phyloP scores from a whole-genome alignment of 2,329 filamentous ascomycete genomes.

The Penicillium fuscoglaucum region DNA sequence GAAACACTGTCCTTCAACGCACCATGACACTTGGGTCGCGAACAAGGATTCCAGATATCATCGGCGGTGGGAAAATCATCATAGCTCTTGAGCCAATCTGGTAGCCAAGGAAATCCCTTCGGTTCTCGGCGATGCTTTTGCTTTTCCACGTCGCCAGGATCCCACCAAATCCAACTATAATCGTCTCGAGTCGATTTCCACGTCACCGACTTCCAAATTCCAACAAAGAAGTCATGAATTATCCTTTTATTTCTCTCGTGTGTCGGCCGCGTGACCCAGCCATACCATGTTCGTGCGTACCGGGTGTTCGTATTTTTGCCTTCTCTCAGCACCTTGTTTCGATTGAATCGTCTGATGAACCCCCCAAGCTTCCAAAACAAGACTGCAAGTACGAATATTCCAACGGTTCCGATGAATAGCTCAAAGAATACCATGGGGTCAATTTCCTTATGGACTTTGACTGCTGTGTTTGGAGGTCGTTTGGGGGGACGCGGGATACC shows the following conservation, averaged over 20 bases:
- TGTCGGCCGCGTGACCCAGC: slow-evolving; percentile 39
- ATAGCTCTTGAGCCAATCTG: slow-evolving; percentile 30
- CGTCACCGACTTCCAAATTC: slow-evolving; percentile 28
- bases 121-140: slow-evolving; percentile 22
- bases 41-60: slow-evolving; percentile 30
- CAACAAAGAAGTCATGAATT: slow-evolving; percentile 22
- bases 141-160: slow-evolving; percentile 32
- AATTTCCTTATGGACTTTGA: slow-evolving; percentile 29
- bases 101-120: slow-evolving; percentile 26
- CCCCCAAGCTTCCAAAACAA: slow-evolving; percentile 43
- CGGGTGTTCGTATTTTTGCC: slow-evolving; percentile 35
- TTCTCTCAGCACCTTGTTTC: slow-evolving; percentile 33
- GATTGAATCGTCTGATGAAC: slow-evolving; percentile 39
- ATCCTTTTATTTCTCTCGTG: slow-evolving; percentile 33
- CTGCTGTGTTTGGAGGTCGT: slow-evolving; percentile 23
- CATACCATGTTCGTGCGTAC: slow-evolving; percentile 46
- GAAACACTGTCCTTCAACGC: background rate
- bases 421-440: slow-evolving; percentile 33
- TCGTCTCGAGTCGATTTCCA: slow-evolving; percentile 40
- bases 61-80: slow-evolving; percentile 26
- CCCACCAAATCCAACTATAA: slow-evolving; percentile 46
- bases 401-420: slow-evolving; percentile 39
- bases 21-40: slow-evolving; percentile 6
- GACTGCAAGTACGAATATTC: slow-evolving; percentile 41
- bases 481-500: slow-evolving; percentile 29